Evolutionary conservation across 2,329 filamentous ascomycete genomes (phyloP).

Genomic region (Fusarium oligoseptatum): DNA sequence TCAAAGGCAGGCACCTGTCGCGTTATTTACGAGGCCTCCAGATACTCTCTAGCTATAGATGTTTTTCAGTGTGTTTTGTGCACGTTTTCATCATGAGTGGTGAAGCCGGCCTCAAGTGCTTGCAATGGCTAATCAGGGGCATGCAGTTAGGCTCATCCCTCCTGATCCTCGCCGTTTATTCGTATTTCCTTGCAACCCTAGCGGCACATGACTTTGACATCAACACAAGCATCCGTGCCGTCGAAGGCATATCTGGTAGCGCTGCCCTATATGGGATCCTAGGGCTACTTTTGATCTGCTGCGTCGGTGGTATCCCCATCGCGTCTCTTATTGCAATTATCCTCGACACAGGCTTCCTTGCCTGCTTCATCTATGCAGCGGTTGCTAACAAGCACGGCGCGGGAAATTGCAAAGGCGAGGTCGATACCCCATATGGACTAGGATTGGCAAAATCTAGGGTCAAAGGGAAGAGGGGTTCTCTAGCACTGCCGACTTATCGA

Average conservation of each 20-base stretch:
- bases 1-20: not conserved
- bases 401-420: slow-evolving; percentile 68
- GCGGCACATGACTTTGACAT: slow-evolving; percentile 73
- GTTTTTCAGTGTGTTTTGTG: not conserved
- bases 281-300: slow-evolving; percentile 80
- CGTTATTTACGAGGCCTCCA: not conserved
- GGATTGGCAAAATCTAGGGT: slow-evolving; percentile 66
- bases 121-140: slow-evolving; percentile 77
- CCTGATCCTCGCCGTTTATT: slow-evolving; percentile 81
- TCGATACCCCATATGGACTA: slow-evolving; percentile 76
- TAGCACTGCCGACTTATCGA: slow-evolving; percentile 58
- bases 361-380: slow-evolving; percentile 83
- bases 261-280: slow-evolving; percentile 80
- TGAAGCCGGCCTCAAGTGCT: slow-evolving; percentile 68
- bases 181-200: slow-evolving; percentile 84
- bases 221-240: slow-evolving; percentile 74
- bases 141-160: slow-evolving; percentile 79
- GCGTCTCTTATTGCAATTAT: slow-evolving; percentile 79
- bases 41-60: not conserved
- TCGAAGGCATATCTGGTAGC: slow-evolving; percentile 81
- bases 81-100: slow-evolving; percentile 4
- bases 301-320: slow-evolving; percentile 78
- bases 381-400: slow-evolving; percentile 77
- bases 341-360: slow-evolving; percentile 81
- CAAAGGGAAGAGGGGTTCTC: slow-evolving; percentile 60